Conservation (phyloP, 129 eudicot genomes). For the Flaveria linearis region DNA sequence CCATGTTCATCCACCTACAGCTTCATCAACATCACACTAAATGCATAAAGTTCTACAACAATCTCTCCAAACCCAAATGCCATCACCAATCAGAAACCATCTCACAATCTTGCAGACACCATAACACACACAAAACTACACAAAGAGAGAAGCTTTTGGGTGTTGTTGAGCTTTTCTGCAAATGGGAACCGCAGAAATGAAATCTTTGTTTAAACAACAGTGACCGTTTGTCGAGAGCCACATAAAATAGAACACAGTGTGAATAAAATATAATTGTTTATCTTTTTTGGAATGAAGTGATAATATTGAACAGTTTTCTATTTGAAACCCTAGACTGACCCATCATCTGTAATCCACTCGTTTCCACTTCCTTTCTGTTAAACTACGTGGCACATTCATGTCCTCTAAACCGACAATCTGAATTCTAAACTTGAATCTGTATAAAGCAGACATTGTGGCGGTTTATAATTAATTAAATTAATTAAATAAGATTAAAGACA, state of each 20-base stretch:
- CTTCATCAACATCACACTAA: slow-evolving; percentile 21
- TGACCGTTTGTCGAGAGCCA: slow-evolving; percentile 64
- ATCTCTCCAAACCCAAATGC: slow-evolving; percentile 13
- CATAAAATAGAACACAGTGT: slow-evolving; percentile 44
- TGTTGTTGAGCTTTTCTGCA: too few relatives aligned
- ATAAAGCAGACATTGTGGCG: background rate
- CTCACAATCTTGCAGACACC: slow-evolving; percentile 6
- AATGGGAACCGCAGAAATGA: slow-evolving; percentile 49
- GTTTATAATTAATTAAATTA: too few relatives aligned
- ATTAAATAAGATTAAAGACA: slow-evolving; percentile 18
- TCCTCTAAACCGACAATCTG: slow-evolving; percentile 36
- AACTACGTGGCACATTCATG: slow-evolving; percentile 49
- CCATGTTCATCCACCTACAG: slow-evolving; percentile 54
- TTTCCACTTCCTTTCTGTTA: slow-evolving; percentile 27
- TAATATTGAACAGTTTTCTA: slow-evolving; percentile 25
- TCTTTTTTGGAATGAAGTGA: slow-evolving; percentile 24
- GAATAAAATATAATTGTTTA: slow-evolving; percentile 22
- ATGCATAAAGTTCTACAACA: slow-evolving; percentile 6
- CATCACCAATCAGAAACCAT: slow-evolving; percentile 45
- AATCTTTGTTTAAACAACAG: slow-evolving; percentile 36
- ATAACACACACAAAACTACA: background rate
- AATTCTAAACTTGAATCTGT: background rate
- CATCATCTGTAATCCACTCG: slow-evolving; percentile 47
- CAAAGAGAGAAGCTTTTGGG: background rate
- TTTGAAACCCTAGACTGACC: slow-evolving; percentile 36